Evolutionary conservation across 2,329 filamentous ascomycete species (phyloP).

Genomic region (Thermomyces lanuginosus): DNA sequence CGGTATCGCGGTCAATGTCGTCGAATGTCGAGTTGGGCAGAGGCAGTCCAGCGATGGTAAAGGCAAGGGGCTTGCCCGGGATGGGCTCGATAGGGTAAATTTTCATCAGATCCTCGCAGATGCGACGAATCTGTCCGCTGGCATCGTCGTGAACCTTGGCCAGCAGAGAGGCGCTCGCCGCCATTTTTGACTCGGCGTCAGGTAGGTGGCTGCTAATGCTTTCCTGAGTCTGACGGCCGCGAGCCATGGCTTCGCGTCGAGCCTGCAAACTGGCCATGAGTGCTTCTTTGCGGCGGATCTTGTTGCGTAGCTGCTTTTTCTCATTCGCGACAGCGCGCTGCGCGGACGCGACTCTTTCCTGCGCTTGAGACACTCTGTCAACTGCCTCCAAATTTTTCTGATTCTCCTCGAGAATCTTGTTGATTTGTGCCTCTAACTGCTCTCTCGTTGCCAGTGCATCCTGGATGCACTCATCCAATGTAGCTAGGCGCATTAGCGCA

Average conservation of each 20-base stretch:
- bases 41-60: conserved; percentile 63
- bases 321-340: conserved; percentile 44
- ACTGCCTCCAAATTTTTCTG: conserved; percentile 15
- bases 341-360: conserved; percentile 25
- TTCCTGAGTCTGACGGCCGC: conserved; percentile 44
- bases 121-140: conserved; percentile 71
- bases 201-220: conserved; percentile 45
- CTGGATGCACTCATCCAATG: conserved; percentile 77
- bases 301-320: conserved; percentile 46
- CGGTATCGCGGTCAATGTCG: conserved; percentile 47
- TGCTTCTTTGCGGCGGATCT: conserved; percentile 48
- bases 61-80: conserved; percentile 49
- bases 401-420: conserved; percentile 30
- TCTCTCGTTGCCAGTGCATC: conserved; percentile 68
- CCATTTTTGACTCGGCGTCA: conserved; percentile 44
- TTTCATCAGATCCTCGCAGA: conserved; percentile 63
- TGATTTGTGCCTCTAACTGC: conserved; percentile 62
- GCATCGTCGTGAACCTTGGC: conserved; percentile 45
- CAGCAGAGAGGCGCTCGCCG: conserved; percentile 39
- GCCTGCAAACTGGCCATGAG: conserved; percentile 49
- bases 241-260: conserved; percentile 50
- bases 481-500: conserved; percentile 71
- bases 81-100: conserved; percentile 70
- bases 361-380: conserved; percentile 21
- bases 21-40: conserved; percentile 69